Base-by-base conservation (phyloP, 2,329 filamentous ascomycete genomes). In the Tolypocladium cylindrosporum region DNA sequence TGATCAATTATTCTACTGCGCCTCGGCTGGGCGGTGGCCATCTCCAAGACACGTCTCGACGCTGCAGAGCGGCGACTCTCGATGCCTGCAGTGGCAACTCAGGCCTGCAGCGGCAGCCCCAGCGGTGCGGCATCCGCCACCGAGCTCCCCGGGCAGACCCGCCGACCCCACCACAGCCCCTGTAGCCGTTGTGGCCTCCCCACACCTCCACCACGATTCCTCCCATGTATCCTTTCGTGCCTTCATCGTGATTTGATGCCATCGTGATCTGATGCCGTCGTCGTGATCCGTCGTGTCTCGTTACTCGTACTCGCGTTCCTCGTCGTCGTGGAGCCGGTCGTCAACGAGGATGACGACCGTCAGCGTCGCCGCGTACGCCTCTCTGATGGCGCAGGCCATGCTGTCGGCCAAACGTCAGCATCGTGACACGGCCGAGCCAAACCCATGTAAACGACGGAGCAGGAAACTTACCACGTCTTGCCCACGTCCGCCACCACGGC, bases 341-440 rank as follows among this genome's bases (percentile, higher is more conserved):
- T 87, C 82, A 43, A 86, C 76, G 57, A 91, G 72, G 58, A 91
- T 88, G 45, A 90, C 84, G 45, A 91, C 87, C 54, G 84, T 88
- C 56, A 91, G 70, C 41, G 86, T 86, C 19, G 86, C 87, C 2
- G 88, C 88, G 70, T 89, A 91, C 37, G 88, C 87, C 71, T 90
- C 88, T 60, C 88, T 78, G 59, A 91, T 85, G 11, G 87, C 86
- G 69, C 88, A 91, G 19, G 86, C 81, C 79, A 89, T 83, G 71
- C 86, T 85, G 57, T 56, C 42, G 54, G 34, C 41, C 31, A 50
- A 59, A 61, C 63, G 65, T 66, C 56, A 63, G 57, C 53, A 54
- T 34, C 27, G 39, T n/a, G 57, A 43, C 8, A 6, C 31, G 8
- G 8, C 31, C 31, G 7, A 9, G 7, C 31, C 31, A 9, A 34